Base-by-base conservation (phyloP, 2,329 filamentous ascomycete genomes). In the Pyrenochaeta sp. region DNA sequence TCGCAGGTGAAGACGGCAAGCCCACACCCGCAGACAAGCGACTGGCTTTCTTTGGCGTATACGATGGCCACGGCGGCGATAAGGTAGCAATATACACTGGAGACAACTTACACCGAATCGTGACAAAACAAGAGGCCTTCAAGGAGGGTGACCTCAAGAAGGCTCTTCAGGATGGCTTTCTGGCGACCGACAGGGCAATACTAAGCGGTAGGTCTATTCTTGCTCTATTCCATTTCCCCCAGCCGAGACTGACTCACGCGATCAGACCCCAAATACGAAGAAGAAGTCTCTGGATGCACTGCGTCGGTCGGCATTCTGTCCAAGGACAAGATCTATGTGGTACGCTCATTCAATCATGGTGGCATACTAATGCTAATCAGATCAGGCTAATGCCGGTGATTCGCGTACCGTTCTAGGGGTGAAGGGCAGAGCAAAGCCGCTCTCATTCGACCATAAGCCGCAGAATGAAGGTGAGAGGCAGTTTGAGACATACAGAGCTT, bases 391-490 rank as follows among this genome's bases (percentile, higher is more conserved):
- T 76, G 92, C 95, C 60, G 95, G 95, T 73, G 95, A 99, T 77
- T 99, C 95, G 60, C 88, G 95, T 82, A 91, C 90, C 73, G 95
- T 99, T 21, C 81, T 99, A 63, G 95, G 95, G 68, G 92, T 99
- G 72, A 99, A 98, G 82, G 95, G 95, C 63, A 87, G 95, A 69
- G 95, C 95, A 65, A 99, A 98, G 82, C 95, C 95, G 46, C 84
- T 99, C 56, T 99, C 95, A n/a, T 96, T 96, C 74, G 95, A 99
- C 77, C 95, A 99, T 83, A 99, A 99, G 81, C 95, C 95, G 36
- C 93, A 97, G 77, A 97, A 98, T 67, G 95, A 99, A 85, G 91
- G 92, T 96, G 74, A 52, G 62, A 41, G 42, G 36, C 45, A 21
- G 2, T 9, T 11, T 5, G 4, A 49, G 4, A 6, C n/a, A 5